Evolutionary conservation across 441 rosid species (phyloP).

Genomic region (Adansonia gregorii): DNA sequence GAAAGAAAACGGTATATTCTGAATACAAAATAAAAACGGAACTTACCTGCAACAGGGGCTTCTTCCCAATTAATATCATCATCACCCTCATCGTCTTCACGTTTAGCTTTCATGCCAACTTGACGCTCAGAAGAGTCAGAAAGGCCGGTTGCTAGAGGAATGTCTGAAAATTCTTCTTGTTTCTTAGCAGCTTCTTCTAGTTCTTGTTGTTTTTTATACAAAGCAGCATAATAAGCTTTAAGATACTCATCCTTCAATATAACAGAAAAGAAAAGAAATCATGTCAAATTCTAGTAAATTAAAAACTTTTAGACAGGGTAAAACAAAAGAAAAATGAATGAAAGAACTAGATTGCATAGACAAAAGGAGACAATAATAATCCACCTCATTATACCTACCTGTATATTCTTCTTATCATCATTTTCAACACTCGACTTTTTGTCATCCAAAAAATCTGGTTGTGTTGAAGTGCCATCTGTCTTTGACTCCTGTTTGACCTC

Average conservation of each 20-base stretch:
- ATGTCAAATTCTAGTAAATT: neutral
- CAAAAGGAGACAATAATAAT: neutral
- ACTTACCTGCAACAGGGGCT: slow-evolving; percentile 49
- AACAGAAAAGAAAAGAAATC: neutral
- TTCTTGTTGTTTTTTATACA: slow-evolving; percentile 63
- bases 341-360: slow-evolving; percentile 14
- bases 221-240: slow-evolving; percentile 78
- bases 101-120: slow-evolving; percentile 71
- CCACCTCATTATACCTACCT: slow-evolving; percentile 41
- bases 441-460: slow-evolving; percentile 59
- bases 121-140: slow-evolving; percentile 49
- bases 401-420: slow-evolving; percentile 58
- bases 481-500: slow-evolving; percentile 68
- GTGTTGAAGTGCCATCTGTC: slow-evolving; percentile 56
- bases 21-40: neutral
- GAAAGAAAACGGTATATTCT: neutral
- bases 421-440: slow-evolving; percentile 57
- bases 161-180: slow-evolving; percentile 37
- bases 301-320: slow-evolving; percentile 5
- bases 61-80: slow-evolving; percentile 69
- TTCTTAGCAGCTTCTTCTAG: slow-evolving; percentile 54
- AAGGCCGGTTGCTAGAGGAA: slow-evolving; percentile 33
- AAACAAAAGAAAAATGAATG: slow-evolving; percentile 7
- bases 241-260: slow-evolving; percentile 74
- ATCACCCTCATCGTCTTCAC: slow-evolving; percentile 56